Base-by-base conservation (phyloP, 208 protist genomes). In the Trypanosoma conorhini region DNA sequence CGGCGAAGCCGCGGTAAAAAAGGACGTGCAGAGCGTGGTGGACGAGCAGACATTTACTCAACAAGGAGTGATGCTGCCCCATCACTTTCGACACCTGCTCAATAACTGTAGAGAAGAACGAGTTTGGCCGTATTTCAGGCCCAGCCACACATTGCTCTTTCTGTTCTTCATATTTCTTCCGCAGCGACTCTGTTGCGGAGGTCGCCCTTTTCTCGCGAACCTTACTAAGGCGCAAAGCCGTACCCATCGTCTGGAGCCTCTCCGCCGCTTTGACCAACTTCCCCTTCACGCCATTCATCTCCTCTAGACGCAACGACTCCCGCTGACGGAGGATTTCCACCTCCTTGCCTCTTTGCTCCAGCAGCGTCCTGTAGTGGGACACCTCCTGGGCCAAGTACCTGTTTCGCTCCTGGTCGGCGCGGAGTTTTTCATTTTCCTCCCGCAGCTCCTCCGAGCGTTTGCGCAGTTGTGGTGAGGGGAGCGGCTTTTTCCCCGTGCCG, bases 181-280 rank as follows among this genome's bases (percentile, higher is more conserved):
- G 5, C 19, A 33, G 22, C n/a, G n/a, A 44, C 33, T 40, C 50
- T 28, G 10, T 58, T 19, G 62, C 24, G 17, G 31, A 58, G 35
- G 31, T 21, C 5, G 50, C 50, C 22, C 62, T 35, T 24, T 67
- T 67, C 42, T 67, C 62, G 21, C 62, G 62, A 67, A 67, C 28
- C 42, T 56, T 67, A 57, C 62, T 58, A 17, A 67, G 58, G 15
- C 48, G 44, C 31, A 67, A 33, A 58, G 62, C 62, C 26, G 62
- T 67, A 21, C 31, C 50, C 46, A 67, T 35, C 24, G 46, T 26
- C 33, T 31, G 9, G 58, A 58, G 28, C 5, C 26, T 57, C 40
- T 38, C 48, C n/a, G 10, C 58, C 21, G 50, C 26, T 40, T 67
- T 70, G 3, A 22, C 50, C n/a, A 63, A 9, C 8, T 71, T 31